Evolutionary conservation across 2,329 filamentous ascomycete species (phyloP), one percentile per base, ranked within the genome.

Genomic region (Penicillium crustosum): DNA sequence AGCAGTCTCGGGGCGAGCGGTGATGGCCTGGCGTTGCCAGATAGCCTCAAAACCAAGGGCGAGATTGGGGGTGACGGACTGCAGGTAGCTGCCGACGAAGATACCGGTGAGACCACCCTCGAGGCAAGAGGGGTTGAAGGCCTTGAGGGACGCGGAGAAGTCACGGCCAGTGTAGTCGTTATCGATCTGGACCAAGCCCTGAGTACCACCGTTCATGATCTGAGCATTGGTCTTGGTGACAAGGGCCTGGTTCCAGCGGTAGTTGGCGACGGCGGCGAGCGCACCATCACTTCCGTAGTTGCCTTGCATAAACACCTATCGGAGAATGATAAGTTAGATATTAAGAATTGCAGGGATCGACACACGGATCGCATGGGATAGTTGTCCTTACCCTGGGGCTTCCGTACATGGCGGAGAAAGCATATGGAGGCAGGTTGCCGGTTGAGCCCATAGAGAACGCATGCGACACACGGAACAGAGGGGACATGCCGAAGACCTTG

Each of bases 401-500:
- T 68, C 94, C 94, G 75, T 94, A 97, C 72, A 99, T 86, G 64
- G 90, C 91, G 67, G 92, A 91, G 79, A 97, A 96, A 55, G 91
- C 91, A 79, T 99, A 99, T 38, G 94, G 94, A 75, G 93, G 93
- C 76, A 96, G 83, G 59, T 76, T 77, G 66, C 89, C 87, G 78
- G 96, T 91, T 43, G 85, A 85, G 68, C 94, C 93, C 86, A 97
- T 91, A 55, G 93, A 89, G 77, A 99, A 94, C 69, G 94, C 91
- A 81, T 99, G 94, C 65, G 93, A 97, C 68, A 97, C 90, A 79
- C 97, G 93, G 83, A 99, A 99, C 67, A 97, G 82, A 58, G 94
- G 94, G 57, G 88, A 86, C 76, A 96, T 86, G 83, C 92, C 94
- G 80, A 97, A 96, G 73, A 91, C 88, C 83, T 97, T 97, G 75